Percentiles rank a stretch among this genome's conserved stretches.
phyloP scores from a whole-genome alignment of 83 land plant species.

The Picea abies region DNA sequence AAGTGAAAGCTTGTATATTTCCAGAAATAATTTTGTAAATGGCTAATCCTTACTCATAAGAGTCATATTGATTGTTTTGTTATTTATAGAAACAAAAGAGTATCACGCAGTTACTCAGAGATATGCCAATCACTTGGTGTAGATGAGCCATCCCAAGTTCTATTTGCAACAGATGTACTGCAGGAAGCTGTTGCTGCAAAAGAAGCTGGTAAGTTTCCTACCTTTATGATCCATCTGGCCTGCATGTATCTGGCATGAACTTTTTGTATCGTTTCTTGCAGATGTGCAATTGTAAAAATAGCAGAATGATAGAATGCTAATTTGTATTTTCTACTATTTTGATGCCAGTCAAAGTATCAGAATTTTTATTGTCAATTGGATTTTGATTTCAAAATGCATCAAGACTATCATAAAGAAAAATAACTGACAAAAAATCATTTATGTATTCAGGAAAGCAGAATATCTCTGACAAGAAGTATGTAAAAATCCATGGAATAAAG shows the following conservation, averaged over 20 bases:
- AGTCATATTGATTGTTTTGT: neutral
- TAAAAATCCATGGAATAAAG: no score
- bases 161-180: slow-evolving; percentile 94
- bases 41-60: neutral
- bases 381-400: neutral
- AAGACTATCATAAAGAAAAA: no score
- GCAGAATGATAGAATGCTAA: neutral
- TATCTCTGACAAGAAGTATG: no score
- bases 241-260: neutral
- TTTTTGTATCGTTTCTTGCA: neutral
- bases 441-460: no score
- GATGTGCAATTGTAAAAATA: neutral
- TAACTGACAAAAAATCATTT: no score
- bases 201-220: slow-evolving; percentile 72
- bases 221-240: neutral
- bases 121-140: slow-evolving; percentile 86
- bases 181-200: slow-evolving; percentile 98
- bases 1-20: neutral
- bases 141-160: slow-evolving; percentile 79
- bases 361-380: neutral
- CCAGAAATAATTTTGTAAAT: neutral
- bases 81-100: slow-evolving; percentile 83
- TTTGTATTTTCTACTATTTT: neutral
- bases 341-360: neutral
- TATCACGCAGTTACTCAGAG: slow-evolving; percentile 85